Percentiles rank a stretch among this genome's conserved stretches.
Evolutionary conservation across 83 land plant species (phyloP).

Genomic region (Larix sibirica): DNA sequence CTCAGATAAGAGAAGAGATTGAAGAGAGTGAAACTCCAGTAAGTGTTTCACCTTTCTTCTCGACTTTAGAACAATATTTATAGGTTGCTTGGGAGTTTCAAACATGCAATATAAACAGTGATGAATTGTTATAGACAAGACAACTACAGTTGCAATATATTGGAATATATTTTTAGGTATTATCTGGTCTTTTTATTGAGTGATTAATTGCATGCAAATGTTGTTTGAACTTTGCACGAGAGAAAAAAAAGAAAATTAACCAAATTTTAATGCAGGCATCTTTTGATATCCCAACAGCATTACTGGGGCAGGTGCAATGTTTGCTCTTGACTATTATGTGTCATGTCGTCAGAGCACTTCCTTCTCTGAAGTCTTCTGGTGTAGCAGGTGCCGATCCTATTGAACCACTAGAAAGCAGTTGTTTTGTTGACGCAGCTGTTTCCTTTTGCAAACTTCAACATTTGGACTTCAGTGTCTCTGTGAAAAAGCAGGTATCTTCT

Average conservation of each 20-base stretch:
- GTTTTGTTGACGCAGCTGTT: conserved; percentile 82
- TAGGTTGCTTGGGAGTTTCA: neutral
- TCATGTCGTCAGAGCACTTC: conserved; percentile 37
- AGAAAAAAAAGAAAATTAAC: neutral
- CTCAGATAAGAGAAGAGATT: conserved; percentile 46
- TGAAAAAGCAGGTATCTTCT: conserved; percentile 65
- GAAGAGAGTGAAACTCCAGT: conserved; percentile 52
- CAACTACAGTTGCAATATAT: neutral
- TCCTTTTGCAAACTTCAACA: conserved; percentile 96
- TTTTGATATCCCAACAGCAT: conserved; percentile 18
- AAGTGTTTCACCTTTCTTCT: conserved; percentile 18
- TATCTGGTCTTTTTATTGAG: neutral
- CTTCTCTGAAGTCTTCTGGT: conserved; percentile 42
- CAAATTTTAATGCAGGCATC: conserved; percentile 14
- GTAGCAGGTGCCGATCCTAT: conserved; percentile 27
- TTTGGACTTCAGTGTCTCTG: conserved; percentile 41
- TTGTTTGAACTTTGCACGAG: neutral
- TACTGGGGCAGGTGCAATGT: conserved; percentile 62
- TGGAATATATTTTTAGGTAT: neutral
- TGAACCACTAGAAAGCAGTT: conserved; percentile 50
- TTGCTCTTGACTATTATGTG: conserved; percentile 77
- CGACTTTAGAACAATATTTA: neutral
- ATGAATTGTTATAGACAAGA: neutral
- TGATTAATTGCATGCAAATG: neutral
- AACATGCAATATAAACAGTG: neutral